A percentile compares a stretch with the other conserved stretches of the same genome.
Evolutionary conservation across 2,329 filamentous ascomycete genomes (phyloP).

Genomic region (Kalaharituber pfeilii): DNA sequence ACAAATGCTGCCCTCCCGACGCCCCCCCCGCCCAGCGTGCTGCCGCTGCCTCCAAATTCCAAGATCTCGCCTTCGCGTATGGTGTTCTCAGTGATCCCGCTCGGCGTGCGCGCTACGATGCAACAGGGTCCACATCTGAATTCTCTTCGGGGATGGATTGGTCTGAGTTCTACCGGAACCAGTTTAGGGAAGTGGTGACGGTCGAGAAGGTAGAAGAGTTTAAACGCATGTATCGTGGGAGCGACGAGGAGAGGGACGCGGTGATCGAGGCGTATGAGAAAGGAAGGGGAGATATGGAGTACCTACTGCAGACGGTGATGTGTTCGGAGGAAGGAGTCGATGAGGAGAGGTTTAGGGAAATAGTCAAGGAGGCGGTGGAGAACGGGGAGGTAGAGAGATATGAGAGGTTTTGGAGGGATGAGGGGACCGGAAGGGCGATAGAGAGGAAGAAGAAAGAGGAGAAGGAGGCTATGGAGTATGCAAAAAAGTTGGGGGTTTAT

Average conservation of each 20-base stretch:
- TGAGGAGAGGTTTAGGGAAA: conserved; percentile 62
- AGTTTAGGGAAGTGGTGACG: conserved; percentile 62
- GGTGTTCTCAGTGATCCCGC: conserved; percentile 71
- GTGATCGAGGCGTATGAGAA: conserved; percentile 59
- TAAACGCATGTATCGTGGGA: conserved; percentile 44
- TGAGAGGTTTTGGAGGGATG: conserved; percentile 45
- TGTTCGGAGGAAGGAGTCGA: conserved; percentile 68
- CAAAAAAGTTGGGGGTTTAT: conserved; percentile 56
- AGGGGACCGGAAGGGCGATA: conserved; percentile 47
- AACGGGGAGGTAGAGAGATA: conserved; percentile 49
- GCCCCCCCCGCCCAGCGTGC: conserved; percentile 49
- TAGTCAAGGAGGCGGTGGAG: conserved; percentile 67
- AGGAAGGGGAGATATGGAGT: conserved; percentile 55
- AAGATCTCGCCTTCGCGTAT: conserved; percentile 83
- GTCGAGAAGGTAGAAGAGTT: conserved; percentile 59
- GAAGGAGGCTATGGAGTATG: conserved; percentile 54
- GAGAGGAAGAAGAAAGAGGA: conserved; percentile 47
- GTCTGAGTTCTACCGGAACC: conserved; percentile 72
- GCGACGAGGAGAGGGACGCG: conserved; percentile 67
- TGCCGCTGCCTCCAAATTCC: conserved; percentile 63
- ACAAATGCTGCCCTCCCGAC: conserved; percentile 41
- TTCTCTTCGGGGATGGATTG: conserved; percentile 48
- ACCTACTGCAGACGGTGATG: conserved; percentile 69
- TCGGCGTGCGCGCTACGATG: conserved; percentile 72
- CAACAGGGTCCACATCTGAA: conserved; percentile 56